Evolutionary conservation across 2,329 filamentous ascomycete species (phyloP), one percentile per base, ranked within the genome.

Genomic region (Arthrobotrys iridis): DNA sequence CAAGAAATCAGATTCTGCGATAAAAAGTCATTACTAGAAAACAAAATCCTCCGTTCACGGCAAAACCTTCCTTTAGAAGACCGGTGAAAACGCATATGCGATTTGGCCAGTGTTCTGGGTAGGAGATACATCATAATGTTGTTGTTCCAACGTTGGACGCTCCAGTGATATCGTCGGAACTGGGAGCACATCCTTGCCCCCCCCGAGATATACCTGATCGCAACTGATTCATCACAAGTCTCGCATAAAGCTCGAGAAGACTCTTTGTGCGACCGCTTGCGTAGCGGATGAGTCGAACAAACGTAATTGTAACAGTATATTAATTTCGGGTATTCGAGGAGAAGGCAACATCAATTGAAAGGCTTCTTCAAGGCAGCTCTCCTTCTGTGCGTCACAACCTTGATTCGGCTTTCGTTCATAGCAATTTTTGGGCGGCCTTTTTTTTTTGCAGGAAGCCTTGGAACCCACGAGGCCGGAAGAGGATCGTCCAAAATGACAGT

Each of bases 271-370:
- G 30, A 43, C 55, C 30, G 35, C 22, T 13, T 13, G 57, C 58
- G 66, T 70, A 70, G 66, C 58, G 64, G 28, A 43, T 64, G 48
- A 64, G 66, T 71, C 57, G 58, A 63, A 71, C 46, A 35, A 30
- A 22, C 26, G 48, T 18, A 26, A 43, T 41, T 43, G 45, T 50
- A 37, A 43, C 50, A 52, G 2, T 52, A 52, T 26, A 7, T 4
- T 48, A 24, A 41, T 45, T 60, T 55, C 45, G 48, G 55, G 40
- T 18, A 55, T 35, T 33, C 6, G 30, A 59, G 20, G 55, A 10
- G 18, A 45, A 41, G 13, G 37, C n/a, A 4, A n/a, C n/a, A n/a
- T n/a, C n/a, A 18, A 48, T 2, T 28, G 43, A 48, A 40, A 48
- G 41, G 24, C 55, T 41, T n/a, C 22, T 52, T 15, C 55, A 41